A percentile compares a stretch with the other conserved stretches of the same genome.
phyloP scores from a whole-genome alignment of 768 basidiomycete genomes.

The Lanmaoa pseudosensibilis region DNA sequence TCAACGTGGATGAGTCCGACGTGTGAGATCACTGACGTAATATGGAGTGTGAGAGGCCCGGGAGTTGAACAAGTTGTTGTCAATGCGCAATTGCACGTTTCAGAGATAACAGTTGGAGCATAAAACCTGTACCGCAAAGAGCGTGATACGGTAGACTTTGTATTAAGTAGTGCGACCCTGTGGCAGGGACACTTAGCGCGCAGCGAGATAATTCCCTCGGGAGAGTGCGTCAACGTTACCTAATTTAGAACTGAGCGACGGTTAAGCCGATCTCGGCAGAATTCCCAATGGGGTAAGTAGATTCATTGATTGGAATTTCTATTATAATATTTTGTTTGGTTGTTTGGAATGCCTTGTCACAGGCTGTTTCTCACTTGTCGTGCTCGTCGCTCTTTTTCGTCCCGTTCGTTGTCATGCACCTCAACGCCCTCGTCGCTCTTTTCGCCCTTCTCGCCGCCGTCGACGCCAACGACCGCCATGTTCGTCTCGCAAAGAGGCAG shows the following conservation, averaged over 20 bases:
- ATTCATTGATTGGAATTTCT: no score
- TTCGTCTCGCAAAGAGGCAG: slow-evolving; percentile 41
- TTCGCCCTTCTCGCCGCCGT: slow-evolving; percentile 41
- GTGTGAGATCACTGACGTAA: neutral
- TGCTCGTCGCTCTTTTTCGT: slow-evolving; percentile 7
- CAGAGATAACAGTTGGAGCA: neutral
- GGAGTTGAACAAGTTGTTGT: neutral
- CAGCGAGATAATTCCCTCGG: no score
- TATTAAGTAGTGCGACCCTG: no score
- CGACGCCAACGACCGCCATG: slow-evolving; percentile 42
- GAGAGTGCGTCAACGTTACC: no score
- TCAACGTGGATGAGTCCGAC: slow-evolving; percentile 63
- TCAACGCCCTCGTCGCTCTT: slow-evolving; percentile 45
- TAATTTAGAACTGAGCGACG: neutral
- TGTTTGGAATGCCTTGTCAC: no score
- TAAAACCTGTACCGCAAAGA: no score
- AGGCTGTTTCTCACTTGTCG: neutral
- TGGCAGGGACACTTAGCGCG: no score
- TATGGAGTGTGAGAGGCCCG: neutral
- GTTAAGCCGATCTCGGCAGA: neutral
- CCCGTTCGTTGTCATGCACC: slow-evolving; percentile 39
- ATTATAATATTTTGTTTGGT: no score
- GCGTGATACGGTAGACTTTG: no score
- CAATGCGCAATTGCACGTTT: neutral
- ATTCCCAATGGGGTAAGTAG: no score